Percentiles rank a stretch among this genome's conserved stretches.
Evolutionary conservation across 2,329 filamentous ascomycete genomes (phyloP).

Genomic region (Aspergillus intermedius): DNA sequence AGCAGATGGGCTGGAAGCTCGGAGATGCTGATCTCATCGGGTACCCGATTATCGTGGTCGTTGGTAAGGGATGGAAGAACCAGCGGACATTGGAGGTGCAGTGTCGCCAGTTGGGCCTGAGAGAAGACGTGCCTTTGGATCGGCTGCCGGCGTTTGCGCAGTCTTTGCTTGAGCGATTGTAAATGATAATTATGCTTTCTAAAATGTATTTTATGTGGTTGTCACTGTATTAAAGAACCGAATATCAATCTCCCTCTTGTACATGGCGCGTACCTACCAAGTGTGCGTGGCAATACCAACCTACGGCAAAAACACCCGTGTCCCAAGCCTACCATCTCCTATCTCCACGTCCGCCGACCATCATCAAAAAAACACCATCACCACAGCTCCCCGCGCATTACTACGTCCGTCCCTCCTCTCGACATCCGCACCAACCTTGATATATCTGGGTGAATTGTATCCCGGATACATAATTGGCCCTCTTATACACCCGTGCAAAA

Average conservation of each 20-base stretch:
- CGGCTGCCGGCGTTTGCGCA: conserved; percentile 44
- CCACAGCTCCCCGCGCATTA: background rate
- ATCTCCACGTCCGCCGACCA: conserved; percentile 1
- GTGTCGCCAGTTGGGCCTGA: conserved; percentile 60
- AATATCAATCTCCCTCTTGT: background rate
- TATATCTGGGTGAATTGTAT: background rate
- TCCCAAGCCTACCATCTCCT: background rate
- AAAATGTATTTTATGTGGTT: background rate
- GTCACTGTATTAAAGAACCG: background rate
- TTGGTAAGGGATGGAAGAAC: conserved; percentile 64
- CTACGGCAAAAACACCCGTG: background rate
- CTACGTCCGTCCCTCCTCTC: background rate
- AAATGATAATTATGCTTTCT: conserved; percentile 12
- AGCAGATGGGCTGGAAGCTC: conserved; percentile 74
- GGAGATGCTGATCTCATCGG: conserved; percentile 84
- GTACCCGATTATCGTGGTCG: conserved; percentile 73
- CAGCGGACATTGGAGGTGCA: conserved; percentile 66
- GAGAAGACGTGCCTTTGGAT: conserved; percentile 51
- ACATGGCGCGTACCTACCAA: background rate
- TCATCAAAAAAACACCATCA: conserved; percentile 3
- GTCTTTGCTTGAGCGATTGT: conserved; percentile 48
- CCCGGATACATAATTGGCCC: background rate
- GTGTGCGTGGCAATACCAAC: conserved; percentile 2
- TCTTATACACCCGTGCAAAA: background rate
- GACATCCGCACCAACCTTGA: background rate